phyloP scores from a whole-genome alignment of 2,329 filamentous ascomycete genomes.

The Xylariales sp. region DNA sequence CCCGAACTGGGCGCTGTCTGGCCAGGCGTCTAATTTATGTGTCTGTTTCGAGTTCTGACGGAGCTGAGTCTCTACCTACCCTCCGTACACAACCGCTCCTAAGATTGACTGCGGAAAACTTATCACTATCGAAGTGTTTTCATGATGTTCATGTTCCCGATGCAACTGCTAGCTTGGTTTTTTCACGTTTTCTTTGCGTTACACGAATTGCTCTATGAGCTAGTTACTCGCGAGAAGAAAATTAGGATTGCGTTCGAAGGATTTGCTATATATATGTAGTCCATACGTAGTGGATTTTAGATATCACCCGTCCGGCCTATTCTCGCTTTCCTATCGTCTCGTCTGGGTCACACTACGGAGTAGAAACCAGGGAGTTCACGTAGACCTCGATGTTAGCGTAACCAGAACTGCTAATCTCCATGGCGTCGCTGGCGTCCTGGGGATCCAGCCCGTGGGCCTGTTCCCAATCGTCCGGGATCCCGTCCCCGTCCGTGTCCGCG shows the following conservation, averaged over 20 bases:
- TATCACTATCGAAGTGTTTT: too few species aligned
- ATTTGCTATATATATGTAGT: neutral
- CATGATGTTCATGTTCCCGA: neutral
- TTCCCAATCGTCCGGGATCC: conserved; percentile 63
- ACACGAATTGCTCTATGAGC: neutral
- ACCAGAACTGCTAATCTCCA: conserved; percentile 55
- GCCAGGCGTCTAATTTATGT: neutral
- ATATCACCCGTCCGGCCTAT: neutral
- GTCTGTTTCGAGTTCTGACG: neutral
- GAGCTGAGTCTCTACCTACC: neutral
- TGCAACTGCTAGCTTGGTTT: neutral
- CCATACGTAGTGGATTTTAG: neutral
- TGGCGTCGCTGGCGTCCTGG: conserved; percentile 55
- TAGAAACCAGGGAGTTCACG: conserved; percentile 59
- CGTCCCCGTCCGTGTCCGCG: conserved; percentile 60
- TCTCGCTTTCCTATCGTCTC: neutral
- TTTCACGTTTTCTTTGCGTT: neutral
- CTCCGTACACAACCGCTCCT: neutral
- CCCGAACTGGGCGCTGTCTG: too few species aligned
- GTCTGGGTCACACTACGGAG: conserved; percentile 12
- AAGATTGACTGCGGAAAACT: too few species aligned
- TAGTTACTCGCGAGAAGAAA: neutral
- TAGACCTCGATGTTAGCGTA: conserved; percentile 63
- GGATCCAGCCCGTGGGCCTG: conserved; percentile 55
- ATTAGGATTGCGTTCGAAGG: neutral